These are phyloP conservation scores for Ceratobasidium sp. DNA, from an alignment of 1,284 basidiomycete species.

Conservation along the genomic window DNA sequence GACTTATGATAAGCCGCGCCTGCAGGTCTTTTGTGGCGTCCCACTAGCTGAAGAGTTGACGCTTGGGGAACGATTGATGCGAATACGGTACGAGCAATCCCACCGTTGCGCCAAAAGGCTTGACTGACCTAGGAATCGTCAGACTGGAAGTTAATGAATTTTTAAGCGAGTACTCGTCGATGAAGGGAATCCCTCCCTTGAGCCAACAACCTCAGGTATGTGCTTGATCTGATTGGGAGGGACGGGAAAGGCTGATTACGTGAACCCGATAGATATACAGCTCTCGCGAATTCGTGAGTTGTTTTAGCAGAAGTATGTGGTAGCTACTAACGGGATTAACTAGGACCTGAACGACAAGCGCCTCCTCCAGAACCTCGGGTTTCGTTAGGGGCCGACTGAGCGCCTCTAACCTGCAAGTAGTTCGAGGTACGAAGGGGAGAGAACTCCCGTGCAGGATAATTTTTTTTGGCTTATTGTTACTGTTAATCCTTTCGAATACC, in stretches of 20 bases:
- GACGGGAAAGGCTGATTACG: not conserved
- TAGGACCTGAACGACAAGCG: not conserved
- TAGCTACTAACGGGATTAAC: not conserved
- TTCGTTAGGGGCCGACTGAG: not conserved
- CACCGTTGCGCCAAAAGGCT: too few relatives aligned
- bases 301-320: not conserved
- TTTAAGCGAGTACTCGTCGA: not conserved
- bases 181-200: not conserved
- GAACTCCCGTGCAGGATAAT: too few relatives aligned
- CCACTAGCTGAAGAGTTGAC: not conserved
- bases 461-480: too few relatives aligned
- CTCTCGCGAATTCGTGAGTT: conserved; percentile 6
- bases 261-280: conserved; percentile 2
- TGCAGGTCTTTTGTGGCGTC: not conserved
- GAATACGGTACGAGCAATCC: not conserved
- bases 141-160: not conserved
- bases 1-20: not conserved
- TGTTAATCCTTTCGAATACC: too few relatives aligned
- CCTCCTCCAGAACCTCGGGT: not conserved
- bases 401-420: too few relatives aligned
- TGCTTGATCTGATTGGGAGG: not conserved
- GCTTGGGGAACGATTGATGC: not conserved
- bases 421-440: too few relatives aligned
- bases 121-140: not conserved
- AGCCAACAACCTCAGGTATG: not conserved